These are phyloP conservation scores for Monotropa hypopitys DNA, from an alignment of 179 eudicot genomes.

Conservation along the genomic window DNA sequence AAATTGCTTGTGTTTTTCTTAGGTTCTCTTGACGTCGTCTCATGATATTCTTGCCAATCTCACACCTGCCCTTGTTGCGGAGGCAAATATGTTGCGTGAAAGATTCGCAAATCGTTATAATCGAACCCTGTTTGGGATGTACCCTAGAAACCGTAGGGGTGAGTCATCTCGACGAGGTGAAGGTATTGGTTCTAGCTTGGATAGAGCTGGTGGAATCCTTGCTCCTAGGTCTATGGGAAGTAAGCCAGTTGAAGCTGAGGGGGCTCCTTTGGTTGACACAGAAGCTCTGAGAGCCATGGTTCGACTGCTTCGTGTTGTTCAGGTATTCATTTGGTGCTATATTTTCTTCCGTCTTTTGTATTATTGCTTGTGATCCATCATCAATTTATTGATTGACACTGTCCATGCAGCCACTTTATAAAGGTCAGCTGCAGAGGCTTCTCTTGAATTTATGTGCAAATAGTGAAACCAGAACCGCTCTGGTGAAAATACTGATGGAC, in stretches of 20 bases:
- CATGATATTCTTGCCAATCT: slow-evolving; percentile 97
- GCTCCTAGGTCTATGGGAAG: slow-evolving; percentile 56
- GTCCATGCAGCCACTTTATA: slow-evolving; percentile 76
- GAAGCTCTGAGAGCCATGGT: slow-evolving; percentile 81
- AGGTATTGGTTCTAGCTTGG: slow-evolving; percentile 46
- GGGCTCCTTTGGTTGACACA: slow-evolving; percentile 80
- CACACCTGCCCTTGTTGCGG: slow-evolving; percentile 98
- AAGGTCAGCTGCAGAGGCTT: slow-evolving; percentile 86
- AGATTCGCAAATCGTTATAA: slow-evolving; percentile 92
- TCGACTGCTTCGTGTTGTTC: slow-evolving; percentile 87
- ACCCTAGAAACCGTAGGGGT: slow-evolving; percentile 80
- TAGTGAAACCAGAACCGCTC: slow-evolving; percentile 59
- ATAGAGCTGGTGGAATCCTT: slow-evolving; percentile 61
- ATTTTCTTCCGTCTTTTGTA: not conserved
- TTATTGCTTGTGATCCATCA: not conserved
- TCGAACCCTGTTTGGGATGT: slow-evolving; percentile 79
- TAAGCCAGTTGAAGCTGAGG: slow-evolving; percentile 89
- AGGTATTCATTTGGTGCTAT: slow-evolving; percentile 37
- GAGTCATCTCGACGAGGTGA: slow-evolving; percentile 89
- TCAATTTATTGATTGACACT: slow-evolving; percentile 13
- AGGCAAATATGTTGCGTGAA: slow-evolving; percentile 96
- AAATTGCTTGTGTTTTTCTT: slow-evolving; percentile 5
- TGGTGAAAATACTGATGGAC: slow-evolving; percentile 81
- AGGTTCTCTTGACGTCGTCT: slow-evolving; percentile 96
- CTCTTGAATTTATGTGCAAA: slow-evolving; percentile 88